These are phyloP conservation scores for Pseudomonodictys pantanalensis DNA, from an alignment of 495 filamentous ascomycete genomes.

Conservation along the genomic window DNA sequence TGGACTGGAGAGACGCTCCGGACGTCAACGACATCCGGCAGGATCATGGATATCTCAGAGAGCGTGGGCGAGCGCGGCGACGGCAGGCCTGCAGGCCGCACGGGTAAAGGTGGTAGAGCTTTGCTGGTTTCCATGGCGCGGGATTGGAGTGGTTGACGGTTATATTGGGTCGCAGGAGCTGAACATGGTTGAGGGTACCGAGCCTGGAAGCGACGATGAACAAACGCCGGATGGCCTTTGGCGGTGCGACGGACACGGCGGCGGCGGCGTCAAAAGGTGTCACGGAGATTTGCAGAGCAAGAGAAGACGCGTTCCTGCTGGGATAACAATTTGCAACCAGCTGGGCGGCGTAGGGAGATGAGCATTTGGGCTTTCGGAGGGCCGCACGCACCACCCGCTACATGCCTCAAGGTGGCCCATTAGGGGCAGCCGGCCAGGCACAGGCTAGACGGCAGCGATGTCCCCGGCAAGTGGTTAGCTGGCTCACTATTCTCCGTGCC, in stretches of 20 bases:
- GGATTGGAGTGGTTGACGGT: no score
- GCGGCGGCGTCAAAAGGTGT: no score
- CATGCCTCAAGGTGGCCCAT: not conserved
- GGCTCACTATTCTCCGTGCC: conserved; percentile 9
- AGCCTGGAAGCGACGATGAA: no score
- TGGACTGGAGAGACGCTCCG: conserved; percentile 30
- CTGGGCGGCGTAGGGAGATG: conserved; percentile 4
- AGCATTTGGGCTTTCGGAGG: not conserved
- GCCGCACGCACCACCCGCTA: conserved; percentile 9
- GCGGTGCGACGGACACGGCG: no score
- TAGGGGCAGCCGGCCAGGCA: not conserved
- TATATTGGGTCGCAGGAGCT: conserved; percentile 28
- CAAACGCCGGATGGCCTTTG: no score
- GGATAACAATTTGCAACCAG: conserved; percentile 8
- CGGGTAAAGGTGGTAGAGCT: conserved; percentile 6
- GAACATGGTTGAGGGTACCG: conserved; percentile 13
- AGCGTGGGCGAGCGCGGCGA: conserved; percentile 70
- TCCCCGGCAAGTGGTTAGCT: not conserved
- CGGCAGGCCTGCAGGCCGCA: conserved; percentile 17
- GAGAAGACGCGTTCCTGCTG: conserved; percentile 17
- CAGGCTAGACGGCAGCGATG: not conserved
- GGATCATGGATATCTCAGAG: conserved; percentile 92
- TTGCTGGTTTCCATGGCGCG: conserved; percentile 8
- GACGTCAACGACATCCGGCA: conserved; percentile 52
- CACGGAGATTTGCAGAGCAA: not conserved